Percentiles rank a stretch among this genome's conserved stretches.
These are phyloP conservation scores for Pisolithus sp. DNA, from an alignment of 768 basidiomycete genomes.

Conservation along the genomic window DNA sequence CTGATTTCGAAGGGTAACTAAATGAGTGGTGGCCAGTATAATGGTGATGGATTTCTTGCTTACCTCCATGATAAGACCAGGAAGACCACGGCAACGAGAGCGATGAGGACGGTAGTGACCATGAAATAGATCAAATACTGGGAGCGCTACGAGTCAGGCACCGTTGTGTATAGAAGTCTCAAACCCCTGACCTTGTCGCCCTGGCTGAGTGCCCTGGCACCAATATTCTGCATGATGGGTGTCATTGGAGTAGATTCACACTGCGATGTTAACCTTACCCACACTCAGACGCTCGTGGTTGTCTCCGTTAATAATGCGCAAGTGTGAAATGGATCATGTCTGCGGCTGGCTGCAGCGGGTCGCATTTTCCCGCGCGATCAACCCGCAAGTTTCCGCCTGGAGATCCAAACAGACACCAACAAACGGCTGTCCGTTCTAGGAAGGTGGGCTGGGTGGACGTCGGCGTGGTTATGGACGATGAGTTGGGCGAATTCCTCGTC, in stretches of 20 bases:
- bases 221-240: too few species aligned
- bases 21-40: conserved; percentile 1
- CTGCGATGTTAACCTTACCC: too few species aligned
- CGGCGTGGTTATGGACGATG: conserved; percentile 24
- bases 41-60: neutral
- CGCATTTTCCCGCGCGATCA: neutral
- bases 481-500: conserved; percentile 25
- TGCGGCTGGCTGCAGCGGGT: neutral
- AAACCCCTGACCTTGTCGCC: too few species aligned
- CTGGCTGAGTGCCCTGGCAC: too few species aligned
- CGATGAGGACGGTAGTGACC: conserved; percentile 7
- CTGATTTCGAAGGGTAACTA: conserved; percentile 4
- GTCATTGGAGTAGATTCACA: too few species aligned
- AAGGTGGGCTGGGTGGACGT: conserved; percentile 3
- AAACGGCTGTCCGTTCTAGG: neutral
- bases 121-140: conserved; percentile 25
- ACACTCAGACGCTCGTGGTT: too few species aligned
- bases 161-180: too few species aligned
- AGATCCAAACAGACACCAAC: conserved; percentile 6
- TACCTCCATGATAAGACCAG: conserved; percentile 18
- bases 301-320: neutral
- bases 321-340: neutral
- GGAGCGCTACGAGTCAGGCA: neutral
- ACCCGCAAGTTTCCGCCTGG: conserved; percentile 13
- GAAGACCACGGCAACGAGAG: conserved; percentile 7